Percentiles rank a stretch among this genome's conserved stretches.
Evolutionary conservation across 768 basidiomycete genomes (phyloP).

Genomic region (Mrakia gelida): DNA sequence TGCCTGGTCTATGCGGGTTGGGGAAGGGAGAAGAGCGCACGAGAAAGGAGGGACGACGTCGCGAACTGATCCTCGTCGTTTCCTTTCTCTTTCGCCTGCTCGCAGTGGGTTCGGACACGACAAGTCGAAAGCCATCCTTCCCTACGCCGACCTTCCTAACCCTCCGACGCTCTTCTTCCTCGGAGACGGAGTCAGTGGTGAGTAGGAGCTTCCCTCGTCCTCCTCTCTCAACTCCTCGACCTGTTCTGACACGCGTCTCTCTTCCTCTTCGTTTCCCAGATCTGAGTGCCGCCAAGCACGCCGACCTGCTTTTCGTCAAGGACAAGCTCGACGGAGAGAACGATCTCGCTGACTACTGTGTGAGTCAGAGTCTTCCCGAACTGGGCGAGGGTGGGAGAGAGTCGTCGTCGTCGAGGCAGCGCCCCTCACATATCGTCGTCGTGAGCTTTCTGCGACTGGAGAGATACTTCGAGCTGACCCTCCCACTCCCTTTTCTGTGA

Average conservation of each 20-base stretch:
- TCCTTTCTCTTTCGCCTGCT: not conserved
- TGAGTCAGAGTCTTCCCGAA: constrained; percentile 27
- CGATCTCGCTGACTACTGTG: constrained; percentile 80
- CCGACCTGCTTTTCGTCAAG: constrained; percentile 94
- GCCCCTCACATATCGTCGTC: too few relatives aligned
- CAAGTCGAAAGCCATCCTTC: constrained; percentile 89
- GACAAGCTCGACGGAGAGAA: constrained; percentile 68
- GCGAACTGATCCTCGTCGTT: not conserved
- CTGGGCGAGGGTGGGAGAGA: not conserved
- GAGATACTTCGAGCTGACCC: too few relatives aligned
- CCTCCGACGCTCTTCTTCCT: constrained; percentile 91
- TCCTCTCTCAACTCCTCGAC: not conserved
- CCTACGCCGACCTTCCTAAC: constrained; percentile 66
- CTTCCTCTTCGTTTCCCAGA: constrained; percentile 50
- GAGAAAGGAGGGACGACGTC: not conserved
- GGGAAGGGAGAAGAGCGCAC: too few relatives aligned
- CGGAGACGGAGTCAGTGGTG: constrained; percentile 93
- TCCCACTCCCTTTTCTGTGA: not conserved
- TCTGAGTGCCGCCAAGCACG: constrained; percentile 84
- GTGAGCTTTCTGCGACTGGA: too few relatives aligned
- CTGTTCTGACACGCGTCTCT: not conserved
- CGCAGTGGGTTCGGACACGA: constrained; percentile 84
- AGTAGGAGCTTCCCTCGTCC: constrained; percentile 35
- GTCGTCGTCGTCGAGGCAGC: too few relatives aligned
- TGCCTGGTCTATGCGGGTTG: not conserved